phyloP scores from a whole-genome alignment of 495 filamentous ascomycete genomes.

The Penicillium lividum region DNA sequence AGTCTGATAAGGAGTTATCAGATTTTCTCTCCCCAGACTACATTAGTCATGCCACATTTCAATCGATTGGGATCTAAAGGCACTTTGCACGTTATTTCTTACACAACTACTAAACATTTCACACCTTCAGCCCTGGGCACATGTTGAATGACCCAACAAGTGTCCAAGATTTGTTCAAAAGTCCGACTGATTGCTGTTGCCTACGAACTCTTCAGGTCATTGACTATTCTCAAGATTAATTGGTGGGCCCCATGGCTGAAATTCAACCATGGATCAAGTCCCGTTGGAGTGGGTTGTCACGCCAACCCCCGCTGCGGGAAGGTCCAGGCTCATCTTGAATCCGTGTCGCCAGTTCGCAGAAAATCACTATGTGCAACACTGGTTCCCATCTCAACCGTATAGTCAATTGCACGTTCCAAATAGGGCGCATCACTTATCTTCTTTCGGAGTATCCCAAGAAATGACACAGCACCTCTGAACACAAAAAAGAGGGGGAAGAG shows the following conservation, averaged over 20 bases:
- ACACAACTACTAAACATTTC: too few relatives aligned
- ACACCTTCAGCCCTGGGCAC: neutral
- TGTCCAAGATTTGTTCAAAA: neutral
- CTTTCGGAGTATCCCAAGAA: neutral
- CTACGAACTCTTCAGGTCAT: conserved; percentile 3
- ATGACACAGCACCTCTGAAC: neutral
- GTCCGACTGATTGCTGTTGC: neutral
- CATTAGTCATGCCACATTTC: too few relatives aligned
- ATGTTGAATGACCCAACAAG: neutral
- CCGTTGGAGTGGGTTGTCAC: conserved; percentile 4
- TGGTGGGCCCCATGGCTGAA: conserved; percentile 9
- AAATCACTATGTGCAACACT: too few relatives aligned
- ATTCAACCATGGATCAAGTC: conserved; percentile 4
- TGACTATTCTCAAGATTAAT: neutral
- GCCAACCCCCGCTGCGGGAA: conserved; percentile 11
- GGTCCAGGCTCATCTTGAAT: neutral
- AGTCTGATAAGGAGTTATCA: too few relatives aligned
- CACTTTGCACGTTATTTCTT: too few relatives aligned
- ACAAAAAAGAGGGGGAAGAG: neutral
- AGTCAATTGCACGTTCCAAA: neutral
- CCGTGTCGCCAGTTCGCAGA: conserved; percentile 13
- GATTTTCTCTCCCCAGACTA: too few relatives aligned
- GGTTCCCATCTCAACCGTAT: neutral
- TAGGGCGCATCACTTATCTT: neutral
- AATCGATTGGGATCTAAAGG: too few relatives aligned